Evolutionary conservation across 2,329 filamentous ascomycete genomes (phyloP), one percentile per base, ranked within the genome.

Genomic region (Botrytis squamosa): DNA sequence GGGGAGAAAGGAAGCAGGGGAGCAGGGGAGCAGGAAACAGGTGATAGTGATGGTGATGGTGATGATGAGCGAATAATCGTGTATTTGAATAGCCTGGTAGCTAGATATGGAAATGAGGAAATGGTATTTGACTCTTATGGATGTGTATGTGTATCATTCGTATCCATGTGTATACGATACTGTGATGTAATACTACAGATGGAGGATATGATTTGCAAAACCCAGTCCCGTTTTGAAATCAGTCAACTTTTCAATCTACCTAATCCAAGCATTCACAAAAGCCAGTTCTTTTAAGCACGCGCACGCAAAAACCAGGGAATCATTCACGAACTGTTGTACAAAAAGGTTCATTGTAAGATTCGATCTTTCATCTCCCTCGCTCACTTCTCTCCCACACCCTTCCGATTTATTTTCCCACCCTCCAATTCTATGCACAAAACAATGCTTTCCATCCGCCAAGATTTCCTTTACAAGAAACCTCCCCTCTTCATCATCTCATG

Each of bases 391-490:
- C 42, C n/a, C 25, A 2, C 36, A 49, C 18, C 14, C 22, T 44
- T 29, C 40, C 20, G 7, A 40, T 16, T 57, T 57, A 57, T 57
- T 57, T 33, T 44, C 29, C 38, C 20, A 2, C 22, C 25, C 66
- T 42, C 42, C 25, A 52, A 22, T 69, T 55, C n/a, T 69, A 73
- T 73, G 71, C 71, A 73, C 71, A 73, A 69, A 69, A 60, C 14
- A 22, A 29, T 60, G 42, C 22, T 40, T 29, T 22, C 52, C 63
- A 57, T n/a, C 36, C 49, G 49, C 20, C 36, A 33, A 18, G 36
- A 62, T 63, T 38, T 49, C 46, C 29, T 44, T 40, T 49, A 33
- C 71, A 29, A 72, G 65, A 62, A 62, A 55, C 20, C 20, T 7
- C 29, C 33, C 25, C 44, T 20, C 29, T 7, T 33, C 33, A 55